Evolutionary conservation across 176 grass and related monocot genomes (phyloP).

Genomic region (Lolium multiflorum): DNA sequence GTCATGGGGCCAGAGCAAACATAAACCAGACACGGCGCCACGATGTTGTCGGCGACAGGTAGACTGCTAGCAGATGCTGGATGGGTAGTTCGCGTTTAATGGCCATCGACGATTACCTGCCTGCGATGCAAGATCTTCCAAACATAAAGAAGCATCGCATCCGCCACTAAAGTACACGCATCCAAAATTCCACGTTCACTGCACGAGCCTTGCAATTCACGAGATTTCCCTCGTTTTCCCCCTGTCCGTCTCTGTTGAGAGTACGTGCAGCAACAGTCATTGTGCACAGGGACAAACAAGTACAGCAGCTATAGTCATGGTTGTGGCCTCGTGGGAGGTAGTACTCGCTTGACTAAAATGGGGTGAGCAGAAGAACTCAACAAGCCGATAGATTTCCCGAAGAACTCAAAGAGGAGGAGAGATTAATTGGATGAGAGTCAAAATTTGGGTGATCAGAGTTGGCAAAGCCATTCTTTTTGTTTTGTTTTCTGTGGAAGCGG

Average conservation of each 20-base stretch:
- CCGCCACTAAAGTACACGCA: slow-evolving; percentile 1
- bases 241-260: not conserved
- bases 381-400: too few relatives aligned
- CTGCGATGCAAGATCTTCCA: slow-evolving; percentile 43
- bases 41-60: slow-evolving; percentile 49
- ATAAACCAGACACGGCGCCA: slow-evolving; percentile 14
- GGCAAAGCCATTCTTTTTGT: not conserved
- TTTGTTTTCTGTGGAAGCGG: not conserved
- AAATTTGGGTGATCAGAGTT: not conserved
- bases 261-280: slow-evolving; percentile 21
- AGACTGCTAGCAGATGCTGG: slow-evolving; percentile 26
- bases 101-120: not conserved
- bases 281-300: not conserved
- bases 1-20: not conserved
- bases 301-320: slow-evolving; percentile 37
- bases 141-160: slow-evolving; percentile 31
- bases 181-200: slow-evolving; percentile 17
- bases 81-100: slow-evolving; percentile 15
- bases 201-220: not conserved
- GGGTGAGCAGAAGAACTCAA: not conserved
- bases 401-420: not conserved
- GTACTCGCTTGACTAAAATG: slow-evolving; percentile 26
- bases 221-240: not conserved
- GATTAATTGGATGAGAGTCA: not conserved
- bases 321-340: not conserved